Percentiles rank a stretch among this genome's conserved stretches.
phyloP scores from a whole-genome alignment of 1,284 basidiomycete genomes.

The Coniferiporia weirii region DNA sequence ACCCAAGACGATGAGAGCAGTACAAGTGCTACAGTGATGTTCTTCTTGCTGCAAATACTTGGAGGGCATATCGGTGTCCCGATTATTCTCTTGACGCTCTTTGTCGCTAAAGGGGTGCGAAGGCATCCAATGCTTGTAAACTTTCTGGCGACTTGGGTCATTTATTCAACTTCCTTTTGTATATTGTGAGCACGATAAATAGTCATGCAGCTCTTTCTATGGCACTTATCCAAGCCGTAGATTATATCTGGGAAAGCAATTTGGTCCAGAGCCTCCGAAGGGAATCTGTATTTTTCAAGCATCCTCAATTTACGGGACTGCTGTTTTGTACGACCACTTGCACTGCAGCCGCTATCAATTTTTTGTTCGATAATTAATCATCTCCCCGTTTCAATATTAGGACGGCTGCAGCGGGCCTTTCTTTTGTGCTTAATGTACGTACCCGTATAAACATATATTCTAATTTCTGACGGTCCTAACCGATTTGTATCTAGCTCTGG shows the following conservation, averaged over 20 bases:
- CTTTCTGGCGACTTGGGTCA: constrained; percentile 15
- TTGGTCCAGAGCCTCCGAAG: neutral
- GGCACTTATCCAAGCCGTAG: neutral
- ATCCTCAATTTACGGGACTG: neutral
- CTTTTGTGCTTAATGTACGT: neutral
- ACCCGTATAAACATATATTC: neutral
- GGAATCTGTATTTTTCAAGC: neutral
- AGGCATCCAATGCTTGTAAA: constrained; percentile 14
- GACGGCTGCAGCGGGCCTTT: constrained; percentile 1
- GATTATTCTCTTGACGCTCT: constrained; percentile 8
- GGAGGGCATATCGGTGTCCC: constrained; percentile 15
- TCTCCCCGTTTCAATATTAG: neutral
- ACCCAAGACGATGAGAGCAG: neutral
- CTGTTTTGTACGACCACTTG: neutral
- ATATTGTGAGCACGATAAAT: constrained; percentile 4
- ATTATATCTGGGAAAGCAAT: constrained; percentile 1
- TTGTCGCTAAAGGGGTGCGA: neutral
- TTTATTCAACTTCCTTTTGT: constrained; percentile 16
- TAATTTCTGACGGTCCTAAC: neutral
- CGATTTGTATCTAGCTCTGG: neutral
- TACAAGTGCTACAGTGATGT: constrained; percentile 1
- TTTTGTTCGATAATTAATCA: neutral
- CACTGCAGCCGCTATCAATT: no score
- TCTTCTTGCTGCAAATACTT: constrained; percentile 16
- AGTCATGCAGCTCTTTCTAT: neutral